Evolutionary conservation across 768 basidiomycete genomes (phyloP).

Genomic region (Podaxis sp.): DNA sequence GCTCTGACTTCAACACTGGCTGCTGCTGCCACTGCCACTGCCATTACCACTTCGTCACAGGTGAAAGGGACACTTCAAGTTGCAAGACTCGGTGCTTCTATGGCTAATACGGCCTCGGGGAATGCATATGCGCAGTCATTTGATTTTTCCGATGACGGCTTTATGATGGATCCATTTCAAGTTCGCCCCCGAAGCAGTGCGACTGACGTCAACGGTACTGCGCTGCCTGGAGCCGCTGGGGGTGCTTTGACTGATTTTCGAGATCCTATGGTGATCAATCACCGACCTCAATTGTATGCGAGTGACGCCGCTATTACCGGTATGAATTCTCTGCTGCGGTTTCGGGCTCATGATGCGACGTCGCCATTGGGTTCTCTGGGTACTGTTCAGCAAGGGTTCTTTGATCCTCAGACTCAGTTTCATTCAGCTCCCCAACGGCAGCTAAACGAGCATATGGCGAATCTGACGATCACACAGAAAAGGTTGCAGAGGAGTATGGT

Average conservation of each 20-base stretch:
- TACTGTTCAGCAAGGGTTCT: background rate
- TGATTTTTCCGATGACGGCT: background rate
- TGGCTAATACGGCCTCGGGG: background rate
- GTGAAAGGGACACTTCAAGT: background rate
- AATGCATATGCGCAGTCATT: background rate
- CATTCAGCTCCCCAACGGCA: background rate
- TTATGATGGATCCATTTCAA: background rate
- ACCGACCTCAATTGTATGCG: background rate
- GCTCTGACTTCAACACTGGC: background rate
- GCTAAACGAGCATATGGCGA: slow-evolving; percentile 1
- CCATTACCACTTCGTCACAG: background rate
- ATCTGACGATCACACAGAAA: background rate
- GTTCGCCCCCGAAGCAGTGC: background rate
- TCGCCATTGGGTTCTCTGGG: background rate
- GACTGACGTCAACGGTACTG: slow-evolving; percentile 1
- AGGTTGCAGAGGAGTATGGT: slow-evolving; percentile 4
- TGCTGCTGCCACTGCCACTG: background rate
- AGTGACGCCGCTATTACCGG: background rate
- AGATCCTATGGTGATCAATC: background rate
- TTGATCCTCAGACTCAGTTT: background rate
- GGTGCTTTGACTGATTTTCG: background rate
- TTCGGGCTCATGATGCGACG: background rate
- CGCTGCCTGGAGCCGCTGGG: background rate
- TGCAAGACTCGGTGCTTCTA: background rate
- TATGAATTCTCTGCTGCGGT: background rate